phyloP scores from a whole-genome alignment of 805 yeast species.

The Suhomyces faveliae region DNA sequence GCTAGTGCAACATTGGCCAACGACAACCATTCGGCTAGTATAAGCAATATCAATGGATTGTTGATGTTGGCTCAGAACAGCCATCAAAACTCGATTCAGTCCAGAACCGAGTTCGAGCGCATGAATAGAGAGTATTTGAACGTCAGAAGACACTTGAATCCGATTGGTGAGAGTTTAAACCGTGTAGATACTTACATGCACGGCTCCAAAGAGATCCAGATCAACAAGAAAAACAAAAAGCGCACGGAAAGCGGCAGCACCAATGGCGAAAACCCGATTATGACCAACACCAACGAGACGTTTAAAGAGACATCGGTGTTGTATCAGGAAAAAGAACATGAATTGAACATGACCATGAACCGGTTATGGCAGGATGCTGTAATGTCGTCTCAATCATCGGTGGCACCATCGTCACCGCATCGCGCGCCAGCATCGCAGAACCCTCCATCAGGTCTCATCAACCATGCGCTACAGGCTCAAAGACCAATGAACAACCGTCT shows the following conservation, averaged over 20 bases:
- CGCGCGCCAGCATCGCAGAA: conserved; percentile 3
- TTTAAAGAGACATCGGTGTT: conserved; percentile 35
- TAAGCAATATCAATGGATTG: conserved; percentile 28
- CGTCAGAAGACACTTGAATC: conserved; percentile 67
- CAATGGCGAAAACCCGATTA: not conserved
- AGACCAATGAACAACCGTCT: conserved; percentile 22
- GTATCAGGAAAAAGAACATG: conserved; percentile 32
- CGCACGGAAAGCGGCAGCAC: conserved; percentile 1
- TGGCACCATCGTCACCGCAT: not conserved
- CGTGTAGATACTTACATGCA: conserved; percentile 38
- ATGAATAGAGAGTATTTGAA: conserved; percentile 71
- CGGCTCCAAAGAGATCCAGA: conserved; percentile 20
- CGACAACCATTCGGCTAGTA: conserved; percentile 8
- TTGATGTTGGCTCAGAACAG: conserved; percentile 28
- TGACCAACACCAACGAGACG: conserved; percentile 21
- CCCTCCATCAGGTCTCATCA: conserved; percentile 1
- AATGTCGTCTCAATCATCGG: conserved; percentile 5
- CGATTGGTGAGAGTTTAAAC: conserved; percentile 61
- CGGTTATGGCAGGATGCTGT: conserved; percentile 43
- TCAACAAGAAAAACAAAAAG: conserved; percentile 21
- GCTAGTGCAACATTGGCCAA: not conserved
- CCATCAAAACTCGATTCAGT: conserved; percentile 51
- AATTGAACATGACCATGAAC: conserved; percentile 23
- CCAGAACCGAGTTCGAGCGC: conserved; percentile 75
- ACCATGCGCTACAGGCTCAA: conserved; percentile 9